Conservation (phyloP, 2,329 filamentous ascomycete species). For the Colletotrichum chlorophyti region DNA sequence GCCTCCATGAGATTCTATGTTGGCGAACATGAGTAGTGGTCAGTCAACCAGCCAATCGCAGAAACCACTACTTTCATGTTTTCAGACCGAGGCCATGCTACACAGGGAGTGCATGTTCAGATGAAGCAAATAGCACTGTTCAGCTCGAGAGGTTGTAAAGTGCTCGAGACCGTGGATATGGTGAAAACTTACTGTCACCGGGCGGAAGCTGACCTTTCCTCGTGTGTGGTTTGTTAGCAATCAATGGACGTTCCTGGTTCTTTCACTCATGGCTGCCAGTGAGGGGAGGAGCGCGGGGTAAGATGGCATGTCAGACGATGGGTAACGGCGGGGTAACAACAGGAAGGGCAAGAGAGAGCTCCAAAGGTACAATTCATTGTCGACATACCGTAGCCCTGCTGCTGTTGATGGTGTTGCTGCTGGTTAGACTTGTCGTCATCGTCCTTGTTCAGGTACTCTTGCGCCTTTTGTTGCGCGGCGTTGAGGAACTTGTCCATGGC, state of each 20-base stretch:
- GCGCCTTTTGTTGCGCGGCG: slow-evolving; percentile 35
- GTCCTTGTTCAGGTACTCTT: slow-evolving; percentile 41
- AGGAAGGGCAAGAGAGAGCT: not conserved
- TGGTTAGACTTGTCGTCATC: slow-evolving; percentile 36
- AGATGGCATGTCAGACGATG: not conserved
- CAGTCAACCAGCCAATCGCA: not conserved
- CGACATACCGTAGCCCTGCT: slow-evolving; percentile 18
- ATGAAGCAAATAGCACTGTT: not conserved
- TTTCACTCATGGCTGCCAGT: not conserved
- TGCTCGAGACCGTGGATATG: too few species aligned
- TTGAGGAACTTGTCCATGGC: slow-evolving; percentile 47
- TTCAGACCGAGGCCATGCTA: too few species aligned
- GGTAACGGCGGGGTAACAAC: slow-evolving; percentile 27
- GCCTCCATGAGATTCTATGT: slow-evolving; percentile 40
- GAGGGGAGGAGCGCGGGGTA: slow-evolving; percentile 10
- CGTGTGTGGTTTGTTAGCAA: not conserved
- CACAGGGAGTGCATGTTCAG: too few species aligned
- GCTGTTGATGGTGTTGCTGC: slow-evolving; percentile 26
- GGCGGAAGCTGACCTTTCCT: slow-evolving; percentile 20
- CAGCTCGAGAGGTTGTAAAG: too few species aligned
- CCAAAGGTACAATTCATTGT: not conserved
- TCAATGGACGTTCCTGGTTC: slow-evolving; percentile 4
- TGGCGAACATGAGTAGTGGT: not conserved
- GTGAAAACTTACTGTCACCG: slow-evolving; percentile 37
- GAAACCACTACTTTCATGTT: not conserved